Conservation (phyloP, 352 stramenopile genomes). For the Phytopythium vexans region DNA sequence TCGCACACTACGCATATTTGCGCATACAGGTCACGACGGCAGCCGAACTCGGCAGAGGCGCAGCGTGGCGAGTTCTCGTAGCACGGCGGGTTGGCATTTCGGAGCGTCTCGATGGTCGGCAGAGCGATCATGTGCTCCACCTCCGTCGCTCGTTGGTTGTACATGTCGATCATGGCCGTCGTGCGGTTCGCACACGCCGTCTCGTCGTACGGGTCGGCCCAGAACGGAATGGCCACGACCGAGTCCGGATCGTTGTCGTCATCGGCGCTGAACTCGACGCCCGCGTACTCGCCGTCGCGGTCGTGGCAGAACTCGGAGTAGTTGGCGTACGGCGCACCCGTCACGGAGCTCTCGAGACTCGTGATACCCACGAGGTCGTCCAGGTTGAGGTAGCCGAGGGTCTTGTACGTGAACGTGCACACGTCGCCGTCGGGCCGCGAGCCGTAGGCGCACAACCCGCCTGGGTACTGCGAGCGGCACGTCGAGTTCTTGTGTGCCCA, state of each 20-base stretch:
- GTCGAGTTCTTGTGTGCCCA: constrained; percentile 35
- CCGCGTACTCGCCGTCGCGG: constrained; percentile 41
- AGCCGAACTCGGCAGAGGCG: constrained; percentile 23
- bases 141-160: constrained; percentile 20
- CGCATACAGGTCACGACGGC: constrained; percentile 43
- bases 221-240: constrained; percentile 45
- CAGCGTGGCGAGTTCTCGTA: constrained; percentile 45
- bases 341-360: constrained; percentile 17
- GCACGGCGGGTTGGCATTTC: constrained; percentile 42
- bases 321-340: constrained; percentile 22
- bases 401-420: constrained; percentile 60
- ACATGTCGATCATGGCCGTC: constrained; percentile 36
- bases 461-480: constrained; percentile 26
- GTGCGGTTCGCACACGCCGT: constrained; percentile 28
- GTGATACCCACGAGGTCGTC: constrained; percentile 45
- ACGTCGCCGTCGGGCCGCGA: constrained; percentile 45
- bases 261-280: constrained; percentile 37
- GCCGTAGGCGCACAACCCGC: constrained; percentile 34
- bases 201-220: constrained; percentile 33
- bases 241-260: constrained; percentile 4
- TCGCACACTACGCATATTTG: constrained; percentile 52
- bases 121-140: constrained; percentile 38
- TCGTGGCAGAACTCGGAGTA: constrained; percentile 56
- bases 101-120: constrained; percentile 25
- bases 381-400: constrained; percentile 55